These are phyloP conservation scores for Ganoderma leucocontextum DNA, from an alignment of 1,284 basidiomycete genomes.

Conservation along the genomic window DNA sequence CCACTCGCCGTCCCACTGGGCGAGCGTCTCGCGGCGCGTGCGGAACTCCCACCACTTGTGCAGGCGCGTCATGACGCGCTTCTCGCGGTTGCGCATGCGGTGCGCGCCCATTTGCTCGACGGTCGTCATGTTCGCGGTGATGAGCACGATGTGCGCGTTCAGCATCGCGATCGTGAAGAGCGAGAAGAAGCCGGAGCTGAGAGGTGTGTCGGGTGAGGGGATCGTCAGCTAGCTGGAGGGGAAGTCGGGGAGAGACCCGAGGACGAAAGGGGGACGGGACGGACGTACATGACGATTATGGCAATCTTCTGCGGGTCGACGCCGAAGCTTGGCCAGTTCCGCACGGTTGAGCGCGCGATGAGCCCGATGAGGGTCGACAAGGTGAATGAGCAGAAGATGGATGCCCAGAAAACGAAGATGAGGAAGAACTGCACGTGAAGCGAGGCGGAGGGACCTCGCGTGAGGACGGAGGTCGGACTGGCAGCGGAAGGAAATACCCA, in stretches of 20 bases:
- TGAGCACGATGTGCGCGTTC: constrained; percentile 67
- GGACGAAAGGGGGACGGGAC: constrained; percentile 3
- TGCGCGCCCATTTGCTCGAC: constrained; percentile 75
- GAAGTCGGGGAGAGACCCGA: neutral
- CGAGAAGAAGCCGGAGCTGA: constrained; percentile 68
- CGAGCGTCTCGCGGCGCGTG: constrained; percentile 52
- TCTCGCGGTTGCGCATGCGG: constrained; percentile 70
- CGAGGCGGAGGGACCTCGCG: neutral
- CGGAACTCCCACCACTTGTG: constrained; percentile 62
- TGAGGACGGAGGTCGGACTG: neutral
- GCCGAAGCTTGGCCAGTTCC: constrained; percentile 26
- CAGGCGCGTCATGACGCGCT: constrained; percentile 53
- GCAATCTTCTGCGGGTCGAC: constrained; percentile 74
- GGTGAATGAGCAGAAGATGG: constrained; percentile 65
- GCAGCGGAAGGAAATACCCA: neutral
- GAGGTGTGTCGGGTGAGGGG: neutral
- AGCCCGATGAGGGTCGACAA: constrained; percentile 63
- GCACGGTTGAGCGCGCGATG: constrained; percentile 44
- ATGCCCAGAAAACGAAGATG: constrained; percentile 71
- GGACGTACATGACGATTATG: constrained; percentile 64
- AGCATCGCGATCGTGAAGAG: constrained; percentile 73
- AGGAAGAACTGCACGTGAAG: constrained; percentile 64
- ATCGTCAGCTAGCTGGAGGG: neutral
- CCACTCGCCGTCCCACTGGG: constrained; percentile 81
- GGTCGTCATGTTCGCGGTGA: constrained; percentile 75